phyloP scores from a whole-genome alignment of 1,139 yeast species.

The Pichia sp. region DNA sequence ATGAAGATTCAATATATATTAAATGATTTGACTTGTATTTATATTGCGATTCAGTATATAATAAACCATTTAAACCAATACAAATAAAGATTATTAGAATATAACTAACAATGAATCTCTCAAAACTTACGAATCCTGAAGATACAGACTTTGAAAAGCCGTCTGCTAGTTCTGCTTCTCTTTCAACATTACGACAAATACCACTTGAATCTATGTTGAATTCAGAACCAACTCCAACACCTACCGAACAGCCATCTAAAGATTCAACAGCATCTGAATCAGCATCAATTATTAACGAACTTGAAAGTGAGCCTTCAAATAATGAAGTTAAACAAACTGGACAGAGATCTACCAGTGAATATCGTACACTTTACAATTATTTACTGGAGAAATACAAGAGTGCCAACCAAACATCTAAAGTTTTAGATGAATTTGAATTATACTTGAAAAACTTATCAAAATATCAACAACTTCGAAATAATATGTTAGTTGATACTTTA shows the following conservation, averaged over 20 bases:
- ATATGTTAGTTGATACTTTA: constrained; percentile 22
- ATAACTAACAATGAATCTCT: constrained; percentile 23
- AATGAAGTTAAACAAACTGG: neutral
- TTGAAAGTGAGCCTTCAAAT: neutral
- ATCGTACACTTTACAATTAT: constrained; percentile 21
- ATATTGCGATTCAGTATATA: too few relatives aligned
- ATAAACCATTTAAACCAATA: too few relatives aligned
- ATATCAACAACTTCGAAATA: constrained; percentile 25
- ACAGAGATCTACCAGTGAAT: constrained; percentile 22
- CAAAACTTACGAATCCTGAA: constrained; percentile 19
- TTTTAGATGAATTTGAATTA: constrained; percentile 16
- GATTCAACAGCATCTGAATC: neutral
- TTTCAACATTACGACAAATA: neutral
- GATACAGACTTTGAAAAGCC: neutral
- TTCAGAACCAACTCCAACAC: neutral
- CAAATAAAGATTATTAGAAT: too few relatives aligned
- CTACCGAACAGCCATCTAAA: neutral
- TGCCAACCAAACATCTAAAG: constrained; percentile 15
- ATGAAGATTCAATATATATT: too few relatives aligned
- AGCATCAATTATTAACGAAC: neutral
- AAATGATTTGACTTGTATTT: too few relatives aligned
- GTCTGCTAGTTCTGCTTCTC: neutral
- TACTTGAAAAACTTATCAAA: constrained; percentile 19
- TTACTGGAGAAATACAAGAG: constrained; percentile 21
- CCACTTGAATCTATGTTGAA: neutral